Evolutionary conservation across 768 basidiomycete genomes (phyloP).

Genomic region (Leucosporidium scottii): DNA sequence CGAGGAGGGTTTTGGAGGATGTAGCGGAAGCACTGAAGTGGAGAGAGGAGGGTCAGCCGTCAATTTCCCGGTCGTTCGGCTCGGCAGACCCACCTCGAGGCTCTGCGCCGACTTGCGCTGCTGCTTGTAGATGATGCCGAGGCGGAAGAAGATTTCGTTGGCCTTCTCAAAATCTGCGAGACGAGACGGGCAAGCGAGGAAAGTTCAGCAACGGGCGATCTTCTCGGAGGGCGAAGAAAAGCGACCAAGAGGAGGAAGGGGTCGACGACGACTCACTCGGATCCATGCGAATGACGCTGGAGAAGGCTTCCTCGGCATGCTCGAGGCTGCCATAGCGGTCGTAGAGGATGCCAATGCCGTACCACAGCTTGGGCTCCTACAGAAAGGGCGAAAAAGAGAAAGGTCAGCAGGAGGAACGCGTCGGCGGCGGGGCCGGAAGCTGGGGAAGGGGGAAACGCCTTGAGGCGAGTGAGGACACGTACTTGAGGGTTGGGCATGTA

Average conservation of each 20-base stretch:
- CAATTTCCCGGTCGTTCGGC: not conserved
- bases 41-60: not conserved
- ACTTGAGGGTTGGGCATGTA: slow-evolving; percentile 92
- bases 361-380: slow-evolving; percentile 98
- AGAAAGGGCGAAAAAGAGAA: slow-evolving; percentile 12
- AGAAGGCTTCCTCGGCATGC: slow-evolving; percentile 97
- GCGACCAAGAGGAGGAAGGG: not conserved
- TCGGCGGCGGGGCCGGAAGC: not conserved
- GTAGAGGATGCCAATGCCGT: slow-evolving; percentile 97
- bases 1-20: slow-evolving; percentile 92
- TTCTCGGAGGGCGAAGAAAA: not conserved
- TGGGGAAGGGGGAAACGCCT: not conserved
- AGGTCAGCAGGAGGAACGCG: not conserved
- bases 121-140: slow-evolving; percentile 99
- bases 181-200: not conserved
- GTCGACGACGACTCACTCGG: slow-evolving; percentile 57
- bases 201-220: not conserved
- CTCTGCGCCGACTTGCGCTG: slow-evolving; percentile 87
- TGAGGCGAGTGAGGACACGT: slow-evolving; percentile 15
- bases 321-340: slow-evolving; percentile 97
- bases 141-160: slow-evolving; percentile 94
- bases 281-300: slow-evolving; percentile 92
- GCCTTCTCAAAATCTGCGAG: slow-evolving; percentile 89
- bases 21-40: slow-evolving; percentile 72
- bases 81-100: slow-evolving; percentile 48